Evolutionary conservation across 2,329 filamentous ascomycete genomes (phyloP).

Genomic region (Beauveria varroae): DNA sequence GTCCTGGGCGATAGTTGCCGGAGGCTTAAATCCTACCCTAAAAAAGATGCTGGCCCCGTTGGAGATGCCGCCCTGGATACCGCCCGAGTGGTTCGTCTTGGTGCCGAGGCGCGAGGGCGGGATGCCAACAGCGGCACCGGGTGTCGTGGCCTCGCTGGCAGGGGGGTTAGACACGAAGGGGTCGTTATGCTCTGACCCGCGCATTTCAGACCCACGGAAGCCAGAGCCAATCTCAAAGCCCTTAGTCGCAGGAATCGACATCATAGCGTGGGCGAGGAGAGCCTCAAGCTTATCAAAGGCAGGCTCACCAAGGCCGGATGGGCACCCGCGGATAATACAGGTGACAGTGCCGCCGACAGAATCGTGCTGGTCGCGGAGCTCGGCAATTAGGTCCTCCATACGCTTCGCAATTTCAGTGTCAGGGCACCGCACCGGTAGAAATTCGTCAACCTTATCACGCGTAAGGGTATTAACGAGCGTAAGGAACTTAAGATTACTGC

Average conservation of each 20-base stretch:
- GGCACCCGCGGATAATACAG: constrained; percentile 82
- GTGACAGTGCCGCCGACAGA: constrained; percentile 93
- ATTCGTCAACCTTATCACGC: constrained; percentile 70
- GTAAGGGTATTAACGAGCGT: constrained; percentile 64
- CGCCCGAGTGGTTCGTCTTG: constrained; percentile 90
- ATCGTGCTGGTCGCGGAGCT: constrained; percentile 71
- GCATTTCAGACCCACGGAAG: constrained; percentile 78
- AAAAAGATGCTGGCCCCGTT: constrained; percentile 95
- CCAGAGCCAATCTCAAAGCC: constrained; percentile 94
- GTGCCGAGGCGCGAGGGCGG: constrained; percentile 63
- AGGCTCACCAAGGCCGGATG: constrained; percentile 83
- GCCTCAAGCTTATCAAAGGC: constrained; percentile 96
- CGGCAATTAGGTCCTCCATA: constrained; percentile 75
- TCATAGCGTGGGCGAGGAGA: constrained; percentile 83
- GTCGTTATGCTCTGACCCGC: constrained; percentile 86
- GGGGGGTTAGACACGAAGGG: constrained; percentile 29
- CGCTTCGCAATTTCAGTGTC: constrained; percentile 50
- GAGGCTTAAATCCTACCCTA: constrained; percentile 91
- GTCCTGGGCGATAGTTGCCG: constrained; percentile 84
- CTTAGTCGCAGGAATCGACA: constrained; percentile 91
- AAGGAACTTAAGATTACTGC: constrained; percentile 73
- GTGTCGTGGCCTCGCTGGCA: constrained; percentile 7
- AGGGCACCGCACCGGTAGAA: constrained; percentile 80
- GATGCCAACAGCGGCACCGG: constrained; percentile 26
- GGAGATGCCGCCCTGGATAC: constrained; percentile 90